Base-by-base conservation (phyloP, 106 monocot genomes). In the Posidonia australis region DNA sequence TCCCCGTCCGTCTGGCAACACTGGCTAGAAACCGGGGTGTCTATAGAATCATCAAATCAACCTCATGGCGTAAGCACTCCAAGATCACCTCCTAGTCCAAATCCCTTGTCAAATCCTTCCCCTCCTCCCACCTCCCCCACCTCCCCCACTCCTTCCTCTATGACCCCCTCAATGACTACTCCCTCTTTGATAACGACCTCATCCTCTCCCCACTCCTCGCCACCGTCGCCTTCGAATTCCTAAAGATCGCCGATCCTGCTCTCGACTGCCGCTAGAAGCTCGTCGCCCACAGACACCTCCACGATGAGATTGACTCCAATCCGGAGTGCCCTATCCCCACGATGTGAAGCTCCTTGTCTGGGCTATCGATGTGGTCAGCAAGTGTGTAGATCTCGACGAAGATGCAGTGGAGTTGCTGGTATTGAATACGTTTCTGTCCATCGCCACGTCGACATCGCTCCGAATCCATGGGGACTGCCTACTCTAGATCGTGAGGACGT, bases 31-130 rank as follows among this genome's bases (percentile, higher is more conserved):
- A n/a, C n/a, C n/a, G n/a, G n/a, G n/a, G n/a, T n/a, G n/a, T n/a
- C n/a, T n/a, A n/a, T n/a, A n/a, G n/a, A n/a, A 84, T 98, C 76
- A 71, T 87, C 67, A 90, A 90, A 72, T 82, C 84, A 44, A 80
- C 87, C 29, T 98, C 96, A 0, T 90, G 96, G 96, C 84, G 96
- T 55, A 98, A 96, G 65, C 89, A 96, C 72, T 90, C 96, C 63
- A 98, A 98, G 82, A 86, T 96, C 77, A 57, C 87, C 14, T 78
- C 84, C 64, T 84, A 79, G 66, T 90, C 84, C 80, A 98, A 90
- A 62, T 64, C 84, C 57, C 76, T 98, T 41, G 69, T 98, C 72
- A 90, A 98, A 65, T 51, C 46, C 31, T 77, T 98, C 71, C 79
- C 83, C 19, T 44, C 47, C 24, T 71, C 86, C 24, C 60, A 68